Evolutionary conservation across 192 early-diverging fungal genomes (phyloP), one percentile per base, ranked within the genome.

Genomic region (Backusella mclennaniae): DNA sequence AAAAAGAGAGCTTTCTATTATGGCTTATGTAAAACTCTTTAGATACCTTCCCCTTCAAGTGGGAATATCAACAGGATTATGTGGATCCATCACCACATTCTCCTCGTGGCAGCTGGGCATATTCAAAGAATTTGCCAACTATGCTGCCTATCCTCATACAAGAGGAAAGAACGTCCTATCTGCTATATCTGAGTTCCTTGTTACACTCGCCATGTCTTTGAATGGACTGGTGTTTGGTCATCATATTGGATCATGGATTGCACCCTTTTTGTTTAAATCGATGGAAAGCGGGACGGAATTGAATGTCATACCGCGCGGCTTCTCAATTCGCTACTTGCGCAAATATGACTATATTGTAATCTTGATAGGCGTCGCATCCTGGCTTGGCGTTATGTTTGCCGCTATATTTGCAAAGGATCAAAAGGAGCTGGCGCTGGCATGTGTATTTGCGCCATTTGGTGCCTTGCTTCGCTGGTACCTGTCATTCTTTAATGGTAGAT

Each of bases 31-130:
- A 23, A 44, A 39, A 42, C 38, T 36, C 42, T 0, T 21, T 75
- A 77, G 83, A 5, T 83, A 84, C 63, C 52, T 72, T 19, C 78
- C 91, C 9, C 41, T 92, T 5, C 85, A 90, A 66, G 73, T 87
- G 11, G 92, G 84, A 0, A 36, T 94, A 0, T 84, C 88, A 14
- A 90, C 89, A 6, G 94, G 94, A 3, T 86, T 95, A 39, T 95
- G 94, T 72, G 94, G 94, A 0, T 95, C 94, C 1, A 93, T 95
- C 9, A 95, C 94, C 0, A 92, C 92, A 0, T 95, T 95, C 73
- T 95, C 94, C 15, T 92, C 92, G 0, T 95, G 92, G 92, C 89
- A 88, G 70, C 75, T 93, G 39, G 85, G 77, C 6, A 83, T 88
- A 3, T 92, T 89, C 70, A 35, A 78, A 41, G 82, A 81, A 35